phyloP scores from a whole-genome alignment of 176 grass and related monocot genomes.

The Lolium perenne region DNA sequence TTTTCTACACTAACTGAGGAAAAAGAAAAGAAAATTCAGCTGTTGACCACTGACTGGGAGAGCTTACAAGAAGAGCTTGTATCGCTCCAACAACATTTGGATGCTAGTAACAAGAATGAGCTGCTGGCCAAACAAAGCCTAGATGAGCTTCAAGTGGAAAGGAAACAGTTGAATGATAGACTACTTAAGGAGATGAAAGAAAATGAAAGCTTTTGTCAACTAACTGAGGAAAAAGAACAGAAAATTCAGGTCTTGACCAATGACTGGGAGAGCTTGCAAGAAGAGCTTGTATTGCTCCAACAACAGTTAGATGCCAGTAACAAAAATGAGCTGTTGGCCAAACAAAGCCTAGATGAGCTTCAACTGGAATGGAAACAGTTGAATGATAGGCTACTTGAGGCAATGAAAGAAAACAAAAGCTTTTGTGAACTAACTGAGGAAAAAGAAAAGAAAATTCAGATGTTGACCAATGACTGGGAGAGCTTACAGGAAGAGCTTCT shows the following conservation, averaged over 20 bases:
- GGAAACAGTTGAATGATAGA: constrained; percentile 51
- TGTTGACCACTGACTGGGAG: constrained; percentile 40
- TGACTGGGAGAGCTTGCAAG: constrained; percentile 78
- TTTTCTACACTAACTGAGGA: constrained; percentile 49
- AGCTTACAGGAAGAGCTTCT: constrained; percentile 68
- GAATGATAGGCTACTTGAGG: constrained; percentile 54
- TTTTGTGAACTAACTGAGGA: constrained; percentile 51
- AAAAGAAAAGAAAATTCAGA: constrained; percentile 60
- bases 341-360: constrained; percentile 53
- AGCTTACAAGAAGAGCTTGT: constrained; percentile 68
- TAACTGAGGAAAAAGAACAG: constrained; percentile 63
- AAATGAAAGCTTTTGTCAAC: constrained; percentile 47
- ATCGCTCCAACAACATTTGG: constrained; percentile 59
- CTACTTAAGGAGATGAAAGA: constrained; percentile 54
- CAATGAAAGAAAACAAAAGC: constrained; percentile 53
- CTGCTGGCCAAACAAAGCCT: constrained; percentile 52
- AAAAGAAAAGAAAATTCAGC: constrained; percentile 58
- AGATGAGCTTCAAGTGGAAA: constrained; percentile 52
- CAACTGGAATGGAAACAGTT: constrained; percentile 58
- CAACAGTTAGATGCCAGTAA: constrained; percentile 59
- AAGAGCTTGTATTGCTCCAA: constrained; percentile 63
- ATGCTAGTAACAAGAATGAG: constrained; percentile 57
- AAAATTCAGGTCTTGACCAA: constrained; percentile 50
- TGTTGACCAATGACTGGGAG: constrained; percentile 63
- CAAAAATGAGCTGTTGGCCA: constrained; percentile 49